Base-by-base conservation (phyloP, 2,329 filamentous ascomycete genomes). In the Fusarium avenaceum region DNA sequence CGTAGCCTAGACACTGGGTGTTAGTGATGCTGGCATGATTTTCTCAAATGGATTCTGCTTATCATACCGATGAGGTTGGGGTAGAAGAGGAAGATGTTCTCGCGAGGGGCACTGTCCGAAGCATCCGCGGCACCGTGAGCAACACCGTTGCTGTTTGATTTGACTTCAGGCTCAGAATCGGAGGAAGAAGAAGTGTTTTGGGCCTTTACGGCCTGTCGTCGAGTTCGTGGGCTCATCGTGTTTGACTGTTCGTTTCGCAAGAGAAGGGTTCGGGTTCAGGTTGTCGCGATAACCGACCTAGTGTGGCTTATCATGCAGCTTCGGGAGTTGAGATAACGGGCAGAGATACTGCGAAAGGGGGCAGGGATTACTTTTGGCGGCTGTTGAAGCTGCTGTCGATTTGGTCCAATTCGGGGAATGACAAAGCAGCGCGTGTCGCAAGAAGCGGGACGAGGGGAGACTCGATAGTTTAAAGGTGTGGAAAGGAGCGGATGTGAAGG, bases 41-140 rank as follows among this genome's bases (percentile, higher is more conserved):
- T 47, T 14, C 10, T 30, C 15, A 40, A 48, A 33, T 7, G 38
- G 33, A 19, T 26, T 44, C 26, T 35, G 46, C 19, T 46, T 30
- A 54, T 75, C 86, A 69, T 83, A 93, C 91, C 92, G 73, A 95
- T 94, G 39, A 95, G 83, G 75, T 95, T 95, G 30, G 92, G 92
- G 80, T 87, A 90, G 80, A 95, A 94, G 32, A 94, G 79, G 70
- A 94, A 95, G 69, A 95, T 91, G 78, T 95, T 95, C 80, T 94
- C 92, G 42, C 80, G 76, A 11, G 80, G 76, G 47, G 79, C 70
- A 48, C 79, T 73, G 40, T 76, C 81, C 63, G 79, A 77, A 52
- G 72, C 74, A 63, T 76, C 75, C 64, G 77, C 57, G 24, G 73
- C 69, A 50, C 78, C 73, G 67, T 78, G 75, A 51, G 78, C 80